Percentiles rank a stretch among this genome's conserved stretches.
Conservation (phyloP, 306 rosid genomes). For the Crotalaria pallida region DNA sequence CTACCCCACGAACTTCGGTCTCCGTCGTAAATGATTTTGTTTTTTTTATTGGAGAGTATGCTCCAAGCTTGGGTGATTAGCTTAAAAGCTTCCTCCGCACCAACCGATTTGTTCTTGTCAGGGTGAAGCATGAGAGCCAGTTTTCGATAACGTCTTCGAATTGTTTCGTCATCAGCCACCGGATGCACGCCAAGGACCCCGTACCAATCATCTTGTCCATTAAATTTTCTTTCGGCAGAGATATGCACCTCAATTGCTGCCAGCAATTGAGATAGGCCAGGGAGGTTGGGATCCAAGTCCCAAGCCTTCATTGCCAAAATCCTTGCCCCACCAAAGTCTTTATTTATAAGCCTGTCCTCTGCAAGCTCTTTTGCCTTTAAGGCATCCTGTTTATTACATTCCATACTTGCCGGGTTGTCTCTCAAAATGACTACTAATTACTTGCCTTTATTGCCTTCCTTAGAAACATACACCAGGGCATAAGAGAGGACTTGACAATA, state of each 20-base stretch:
- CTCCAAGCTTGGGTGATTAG: conserved; percentile 66
- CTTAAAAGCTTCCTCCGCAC: conserved; percentile 74
- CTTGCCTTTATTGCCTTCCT: conserved; percentile 25
- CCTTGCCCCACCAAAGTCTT: conserved; percentile 46
- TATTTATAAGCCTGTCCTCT: conserved; percentile 48
- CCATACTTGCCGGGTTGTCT: conserved; percentile 45
- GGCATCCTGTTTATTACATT: conserved; percentile 51
- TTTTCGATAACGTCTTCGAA: conserved; percentile 50
- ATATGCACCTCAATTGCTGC: conserved; percentile 58
- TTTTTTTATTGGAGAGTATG: conserved; percentile 48
- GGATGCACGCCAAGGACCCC: conserved; percentile 66
- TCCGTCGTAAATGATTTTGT: conserved; percentile 37
- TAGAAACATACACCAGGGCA: neutral
- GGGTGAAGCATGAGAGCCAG: conserved; percentile 66
- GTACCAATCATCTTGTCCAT: conserved; percentile 64
- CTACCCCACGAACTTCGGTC: conserved; percentile 19
- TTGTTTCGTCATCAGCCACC: conserved; percentile 46
- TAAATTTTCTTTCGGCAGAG: conserved; percentile 47
- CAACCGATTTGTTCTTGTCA: conserved; percentile 72
- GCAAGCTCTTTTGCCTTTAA: conserved; percentile 55
- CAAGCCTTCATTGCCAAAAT: conserved; percentile 62
- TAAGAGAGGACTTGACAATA: conserved; percentile 12
- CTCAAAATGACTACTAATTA: conserved; percentile 10
- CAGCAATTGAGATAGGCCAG: conserved; percentile 54
- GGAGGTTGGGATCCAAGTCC: conserved; percentile 46